These are phyloP conservation scores for Fusarium drepaniforme DNA, from an alignment of 2,329 filamentous ascomycete species.

Conservation along the genomic window DNA sequence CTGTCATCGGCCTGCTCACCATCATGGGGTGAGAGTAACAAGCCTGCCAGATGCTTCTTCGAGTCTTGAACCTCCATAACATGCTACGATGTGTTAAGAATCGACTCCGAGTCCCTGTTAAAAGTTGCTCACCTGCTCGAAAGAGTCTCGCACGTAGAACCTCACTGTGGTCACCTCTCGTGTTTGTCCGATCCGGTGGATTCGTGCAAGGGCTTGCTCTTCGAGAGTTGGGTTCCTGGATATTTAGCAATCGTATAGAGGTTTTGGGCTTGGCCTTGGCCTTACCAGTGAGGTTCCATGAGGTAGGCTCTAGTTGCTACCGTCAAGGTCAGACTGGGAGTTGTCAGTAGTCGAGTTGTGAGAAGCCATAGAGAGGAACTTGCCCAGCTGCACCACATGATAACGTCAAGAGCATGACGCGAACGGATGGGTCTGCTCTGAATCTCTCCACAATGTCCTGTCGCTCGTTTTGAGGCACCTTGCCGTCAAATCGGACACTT, in stretches of 20 bases:
- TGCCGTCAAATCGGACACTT: constrained; percentile 61
- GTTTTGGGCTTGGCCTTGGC: rapidly evolving
- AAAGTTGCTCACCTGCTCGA: constrained; percentile 49
- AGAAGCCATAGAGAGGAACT: background rate
- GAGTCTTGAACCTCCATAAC: constrained; percentile 32
- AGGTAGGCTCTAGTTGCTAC: constrained; percentile 61
- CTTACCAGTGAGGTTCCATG: constrained; percentile 63
- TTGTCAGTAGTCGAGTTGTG: background rate
- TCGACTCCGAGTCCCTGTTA: too few species aligned
- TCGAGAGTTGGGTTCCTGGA: constrained; percentile 57
- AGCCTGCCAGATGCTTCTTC: constrained; percentile 9
- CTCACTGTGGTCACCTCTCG: constrained; percentile 53
- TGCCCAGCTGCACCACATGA: constrained; percentile 63
- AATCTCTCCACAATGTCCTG: constrained; percentile 56
- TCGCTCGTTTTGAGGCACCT: constrained; percentile 56
- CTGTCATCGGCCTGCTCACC: background rate
- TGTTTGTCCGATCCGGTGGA: constrained; percentile 52
- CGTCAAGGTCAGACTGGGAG: constrained; percentile 58
- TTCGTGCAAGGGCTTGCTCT: constrained; percentile 56
- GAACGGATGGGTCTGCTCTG: constrained; percentile 49
- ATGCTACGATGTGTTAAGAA: too few species aligned
- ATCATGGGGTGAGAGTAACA: constrained; percentile 15
- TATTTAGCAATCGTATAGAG: background rate
- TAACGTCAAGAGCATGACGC: constrained; percentile 62
- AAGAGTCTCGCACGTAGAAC: constrained; percentile 52